Percentiles rank a stretch among this genome's conserved stretches.
Evolutionary conservation across 208 protist species (phyloP).

Genomic region (Leishmania guyanensis): DNA sequence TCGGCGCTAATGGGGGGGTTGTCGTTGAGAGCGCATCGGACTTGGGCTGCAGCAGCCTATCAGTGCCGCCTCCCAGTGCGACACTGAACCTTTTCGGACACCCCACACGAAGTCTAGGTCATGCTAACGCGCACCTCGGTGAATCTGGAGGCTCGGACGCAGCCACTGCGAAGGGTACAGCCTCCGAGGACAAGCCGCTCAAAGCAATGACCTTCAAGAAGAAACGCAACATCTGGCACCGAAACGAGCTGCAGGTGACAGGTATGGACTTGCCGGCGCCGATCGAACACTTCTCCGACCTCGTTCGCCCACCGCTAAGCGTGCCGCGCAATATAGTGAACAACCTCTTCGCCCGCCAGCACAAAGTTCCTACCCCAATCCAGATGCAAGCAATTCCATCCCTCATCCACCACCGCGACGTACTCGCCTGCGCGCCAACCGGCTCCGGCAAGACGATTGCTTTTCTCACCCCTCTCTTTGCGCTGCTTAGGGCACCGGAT

Average conservation of each 20-base stretch:
- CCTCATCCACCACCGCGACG: constrained; percentile 88
- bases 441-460: constrained; percentile 96
- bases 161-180: not conserved
- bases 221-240: constrained; percentile 82
- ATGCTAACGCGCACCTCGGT: not conserved
- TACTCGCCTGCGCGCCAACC: constrained; percentile 91
- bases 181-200: constrained; percentile 45
- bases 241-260: constrained; percentile 76
- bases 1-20: constrained; percentile 11
- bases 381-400: constrained; percentile 97
- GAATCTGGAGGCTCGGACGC: not conserved
- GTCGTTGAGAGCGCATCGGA: constrained; percentile 14
- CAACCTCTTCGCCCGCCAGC: constrained; percentile 84
- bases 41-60: constrained; percentile 30
- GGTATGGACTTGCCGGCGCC: constrained; percentile 79
- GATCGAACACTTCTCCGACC: constrained; percentile 85
- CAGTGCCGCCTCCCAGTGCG: constrained; percentile 48
- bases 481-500: constrained; percentile 82
- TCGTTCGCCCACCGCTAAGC: constrained; percentile 80
- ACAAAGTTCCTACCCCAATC: constrained; percentile 94
- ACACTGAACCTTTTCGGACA: constrained; percentile 64
- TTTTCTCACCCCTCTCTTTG: constrained; percentile 94
- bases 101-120: not conserved
- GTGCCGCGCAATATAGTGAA: constrained; percentile 73
- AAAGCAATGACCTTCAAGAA: constrained; percentile 78